Base-by-base conservation (phyloP, 2,329 filamentous ascomycete species). In the Fusarium albidum region DNA sequence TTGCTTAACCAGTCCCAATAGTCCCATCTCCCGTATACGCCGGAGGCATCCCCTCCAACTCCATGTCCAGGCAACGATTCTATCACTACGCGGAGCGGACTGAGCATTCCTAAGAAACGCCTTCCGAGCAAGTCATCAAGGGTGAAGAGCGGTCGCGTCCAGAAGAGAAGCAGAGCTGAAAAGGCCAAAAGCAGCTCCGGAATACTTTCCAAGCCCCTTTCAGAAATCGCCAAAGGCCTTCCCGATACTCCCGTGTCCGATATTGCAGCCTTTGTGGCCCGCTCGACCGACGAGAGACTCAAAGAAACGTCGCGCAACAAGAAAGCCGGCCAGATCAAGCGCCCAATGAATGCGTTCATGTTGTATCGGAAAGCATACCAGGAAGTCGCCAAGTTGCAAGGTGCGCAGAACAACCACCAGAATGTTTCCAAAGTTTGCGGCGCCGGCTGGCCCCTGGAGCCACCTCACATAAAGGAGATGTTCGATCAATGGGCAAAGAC, bases 341-440 rank as follows among this genome's bases (percentile, higher is more conserved):
- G 95, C 26, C 93, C 95, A 3, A 96, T 97, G 89, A 99, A 99
- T 73, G 94, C 91, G 1, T 99, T 98, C 77, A 96, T 99, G 89
- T 80, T 99, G 43, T 99, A 99, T 73, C 89, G 95, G 34, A 96
- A 95, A 62, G 91, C 92, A 7, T 97, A 91, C 69, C 91, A 96
- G 55, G 90, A 95, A 57, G 82, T 92, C 27, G 91, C 91, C 53
- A 96, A 96, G 73, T 80, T 84, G 44, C 91, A 87, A 80, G 91
- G 90, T 65, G 79, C 85, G 12, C 87, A 95, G 66, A 94, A 95
- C 73, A 97, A 98, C 75, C 94, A 99, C 72, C 94, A 99, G 72
- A 79, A 95, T 29, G 90, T 98, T 21, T 98, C 94, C 3, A 86
- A 87, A 38, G 85, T 95, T n/a, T 92, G 91, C 51, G 95, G 93